Evolutionary conservation across 2,329 filamentous ascomycete species (phyloP), one percentile per base, ranked within the genome.

Genomic region (Whalleya microplaca): DNA sequence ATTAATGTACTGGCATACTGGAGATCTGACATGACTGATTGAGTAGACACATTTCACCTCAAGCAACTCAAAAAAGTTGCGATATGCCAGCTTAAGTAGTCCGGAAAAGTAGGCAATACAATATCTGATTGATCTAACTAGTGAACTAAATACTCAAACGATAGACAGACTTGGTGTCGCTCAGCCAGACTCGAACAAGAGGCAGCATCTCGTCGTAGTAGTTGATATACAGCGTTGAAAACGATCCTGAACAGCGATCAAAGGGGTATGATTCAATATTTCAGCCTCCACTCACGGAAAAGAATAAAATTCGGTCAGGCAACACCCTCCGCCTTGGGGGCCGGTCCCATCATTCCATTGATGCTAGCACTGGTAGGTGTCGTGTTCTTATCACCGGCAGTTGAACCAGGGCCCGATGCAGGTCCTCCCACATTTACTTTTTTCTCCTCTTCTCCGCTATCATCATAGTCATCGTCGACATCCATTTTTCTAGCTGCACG

Each of bases 381-480:
- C 5, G 73, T 73, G 63, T 74, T 82, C 72, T 86, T 86, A 42
- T 86, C 84, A 14, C 75, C 77, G 16, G 82, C 73, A 3, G 77
- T 72, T 18, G 82, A 79, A 7, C 68, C 64, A 10, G 73, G 66
- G 16, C 72, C 72, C 9, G 79, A 76, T 8, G 74, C 71, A 14
- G 82, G 75, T 1, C 75, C 80, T 8, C 69, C 66, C 14, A 70
- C 66, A 2, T 68, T 72, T 1, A 72, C 71, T 71, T 88, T 88
- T 76, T 88, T 88, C 55, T 95, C 89, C 57, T 97, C 94, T 64
- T 96, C 93, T 3, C 86, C 91, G 55, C 93, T 94, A 68, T 98
- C 94, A 72, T 98, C 94, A 68, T 99, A 98, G 72, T 98, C 90
- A 72, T 99, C 95, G 65, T 99, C 93, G 19, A 98, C 91, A 6